Evolutionary conservation across 2,329 filamentous ascomycete genomes (phyloP).

Genomic region (Talaromyces sp.): DNA sequence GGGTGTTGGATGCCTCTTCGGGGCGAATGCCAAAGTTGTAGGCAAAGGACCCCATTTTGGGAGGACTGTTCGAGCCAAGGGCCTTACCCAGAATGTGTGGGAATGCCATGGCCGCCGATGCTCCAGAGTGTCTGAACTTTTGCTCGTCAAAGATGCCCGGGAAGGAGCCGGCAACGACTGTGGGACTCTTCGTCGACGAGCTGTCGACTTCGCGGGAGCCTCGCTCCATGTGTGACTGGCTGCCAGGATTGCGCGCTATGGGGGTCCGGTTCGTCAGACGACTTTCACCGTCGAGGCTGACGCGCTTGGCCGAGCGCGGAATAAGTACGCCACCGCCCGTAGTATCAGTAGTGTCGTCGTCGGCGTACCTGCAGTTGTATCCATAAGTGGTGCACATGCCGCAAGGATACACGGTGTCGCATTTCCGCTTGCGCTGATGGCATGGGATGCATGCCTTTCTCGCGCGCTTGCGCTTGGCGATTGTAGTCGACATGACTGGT

Average conservation of each 20-base stretch:
- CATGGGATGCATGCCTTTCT: slow-evolving; percentile 29
- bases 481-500: slow-evolving; percentile 18
- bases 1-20: slow-evolving; percentile 23
- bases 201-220: not conserved
- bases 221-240: not conserved
- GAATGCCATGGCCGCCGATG: slow-evolving; percentile 29
- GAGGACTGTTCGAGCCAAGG: slow-evolving; percentile 24
- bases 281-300: not conserved
- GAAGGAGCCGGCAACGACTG: not conserved
- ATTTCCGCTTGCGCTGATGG: slow-evolving; percentile 33
- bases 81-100: slow-evolving; percentile 25
- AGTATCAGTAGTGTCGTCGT: slow-evolving; percentile 11
- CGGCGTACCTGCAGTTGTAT: slow-evolving; percentile 25
- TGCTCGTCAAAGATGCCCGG: slow-evolving; percentile 27
- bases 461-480: slow-evolving; percentile 26
- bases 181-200: slow-evolving; percentile 15
- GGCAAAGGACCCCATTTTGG: slow-evolving; percentile 24
- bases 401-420: slow-evolving; percentile 27
- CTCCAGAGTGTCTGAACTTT: slow-evolving; percentile 25
- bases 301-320: not conserved
- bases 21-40: slow-evolving; percentile 31
- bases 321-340: not conserved
- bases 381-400: slow-evolving; percentile 25
- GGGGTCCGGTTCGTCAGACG: not conserved
- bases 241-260: not conserved